These are phyloP conservation scores for Colletotrichum australisinense DNA, from an alignment of 2,329 filamentous ascomycete genomes.

Conservation along the genomic window DNA sequence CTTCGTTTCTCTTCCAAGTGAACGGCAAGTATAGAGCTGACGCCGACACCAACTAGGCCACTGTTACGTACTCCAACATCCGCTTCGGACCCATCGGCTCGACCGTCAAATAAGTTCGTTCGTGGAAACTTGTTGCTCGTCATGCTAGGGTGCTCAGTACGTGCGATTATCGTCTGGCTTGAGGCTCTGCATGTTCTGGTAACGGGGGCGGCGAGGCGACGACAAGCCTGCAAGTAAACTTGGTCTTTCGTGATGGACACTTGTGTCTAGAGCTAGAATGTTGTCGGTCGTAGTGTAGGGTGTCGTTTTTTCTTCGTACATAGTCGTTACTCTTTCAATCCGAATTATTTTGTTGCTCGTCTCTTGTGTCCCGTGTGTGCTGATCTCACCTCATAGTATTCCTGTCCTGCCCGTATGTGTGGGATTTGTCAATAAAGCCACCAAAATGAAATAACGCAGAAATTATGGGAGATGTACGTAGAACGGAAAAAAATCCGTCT, in stretches of 20 bases:
- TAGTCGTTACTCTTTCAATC: background rate
- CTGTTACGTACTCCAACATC: slow-evolving; percentile 61
- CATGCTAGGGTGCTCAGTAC: background rate
- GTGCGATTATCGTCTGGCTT: background rate
- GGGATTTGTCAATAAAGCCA: background rate
- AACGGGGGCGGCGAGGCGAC: background rate
- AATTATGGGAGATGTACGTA: background rate
- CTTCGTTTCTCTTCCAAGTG: background rate
- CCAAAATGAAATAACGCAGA: background rate
- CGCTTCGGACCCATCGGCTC: slow-evolving; percentile 57
- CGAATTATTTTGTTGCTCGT: background rate
- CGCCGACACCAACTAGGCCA: slow-evolving; percentile 39
- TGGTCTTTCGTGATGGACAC: background rate
- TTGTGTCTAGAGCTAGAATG: background rate
- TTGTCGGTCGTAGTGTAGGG: background rate
- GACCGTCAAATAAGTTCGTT: slow-evolving; percentile 43
- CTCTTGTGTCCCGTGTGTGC: background rate
- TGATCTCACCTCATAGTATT: background rate
- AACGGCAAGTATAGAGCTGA: background rate
- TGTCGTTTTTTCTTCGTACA: background rate
- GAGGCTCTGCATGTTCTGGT: background rate
- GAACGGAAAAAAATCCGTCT: background rate
- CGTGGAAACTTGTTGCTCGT: background rate
- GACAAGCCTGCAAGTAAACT: background rate
- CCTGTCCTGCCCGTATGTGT: background rate